Evolutionary conservation across 306 rosid species (phyloP), one percentile per base, ranked within the genome.

Genomic region (Glycyrrhiza uralensis): DNA sequence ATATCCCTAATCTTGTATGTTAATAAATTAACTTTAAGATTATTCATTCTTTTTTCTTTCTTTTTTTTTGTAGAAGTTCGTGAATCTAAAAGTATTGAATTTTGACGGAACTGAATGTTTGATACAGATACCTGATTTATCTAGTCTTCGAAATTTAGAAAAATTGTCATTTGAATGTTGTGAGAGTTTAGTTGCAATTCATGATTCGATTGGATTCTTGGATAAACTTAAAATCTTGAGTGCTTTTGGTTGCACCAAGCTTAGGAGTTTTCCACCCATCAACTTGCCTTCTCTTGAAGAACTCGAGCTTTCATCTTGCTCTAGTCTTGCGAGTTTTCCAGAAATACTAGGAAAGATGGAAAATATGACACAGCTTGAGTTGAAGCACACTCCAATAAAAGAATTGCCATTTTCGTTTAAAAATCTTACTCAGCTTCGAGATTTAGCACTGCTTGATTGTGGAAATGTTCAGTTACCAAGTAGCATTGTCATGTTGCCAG

Each of bases 301-400:
- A 2, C 69, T 78, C 0, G 0, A 29, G 0, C 24, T 71, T 10
- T 13, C 39, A 0, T 0, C 1, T 5, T 51, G 73, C 47, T 6
- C 12, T 2, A 38, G 20, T 11, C 72, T 78, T 2, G 28, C 28
- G 42, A 61, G n/a, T 7, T 61, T 70, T 41, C 77, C 77, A 50
- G 41, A 79, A 55, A 56, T 72, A 22, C 38, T n/a, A 42, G 78
- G 22, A 33, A 24, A 17, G 9, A 71, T 72, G 65, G 56, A 56
- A 46, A 24, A 28, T 5, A 6, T 72, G 5, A 12, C 18, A 46
- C 3, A 1, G 4, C 67, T 72, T 47, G 0, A 10, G 0, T 56
- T 72, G 29, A 0, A 7, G 0, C 0, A 1, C 0, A 56, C 66
- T n/a, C 2, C 69, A 12, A 23, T 66, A 49, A 14, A 28, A 39